Evolutionary conservation across 371 early-diverging fungal genomes (phyloP).

Genomic region (Mucor circinelloides): DNA sequence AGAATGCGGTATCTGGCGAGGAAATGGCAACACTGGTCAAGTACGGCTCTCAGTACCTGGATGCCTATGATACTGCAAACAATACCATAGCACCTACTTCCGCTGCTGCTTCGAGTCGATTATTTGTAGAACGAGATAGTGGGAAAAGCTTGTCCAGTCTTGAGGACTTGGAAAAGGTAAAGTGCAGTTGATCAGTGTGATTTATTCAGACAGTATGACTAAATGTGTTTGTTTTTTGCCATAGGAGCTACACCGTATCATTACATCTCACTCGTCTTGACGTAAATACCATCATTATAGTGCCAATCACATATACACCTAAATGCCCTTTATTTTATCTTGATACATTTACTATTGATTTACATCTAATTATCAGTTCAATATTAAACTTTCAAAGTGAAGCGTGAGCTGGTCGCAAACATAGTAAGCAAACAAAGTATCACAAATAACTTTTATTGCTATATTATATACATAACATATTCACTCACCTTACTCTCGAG

Average conservation of each 20-base stretch:
- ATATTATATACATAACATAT: too few relatives aligned
- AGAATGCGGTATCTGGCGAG: conserved; percentile 18
- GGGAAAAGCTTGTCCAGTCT: conserved; percentile 24
- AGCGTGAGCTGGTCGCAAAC: too few relatives aligned
- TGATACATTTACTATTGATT: too few relatives aligned
- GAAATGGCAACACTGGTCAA: conserved; percentile 21
- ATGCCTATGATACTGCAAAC: conserved; percentile 20
- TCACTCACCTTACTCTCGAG: too few relatives aligned
- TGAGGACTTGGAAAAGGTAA: conserved; percentile 33
- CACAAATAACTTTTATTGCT: too few relatives aligned
- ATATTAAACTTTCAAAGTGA: too few relatives aligned
- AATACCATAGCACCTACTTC: neutral
- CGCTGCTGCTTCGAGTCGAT: neutral
- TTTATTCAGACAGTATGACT: too few relatives aligned
- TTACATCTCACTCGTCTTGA: conserved; percentile 18
- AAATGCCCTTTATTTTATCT: too few relatives aligned
- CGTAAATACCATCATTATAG: neutral
- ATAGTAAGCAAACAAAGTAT: too few relatives aligned
- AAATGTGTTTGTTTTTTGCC: neutral
- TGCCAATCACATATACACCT: too few relatives aligned
- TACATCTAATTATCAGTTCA: too few relatives aligned
- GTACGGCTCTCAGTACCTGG: conserved; percentile 25
- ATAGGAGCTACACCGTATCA: conserved; percentile 45
- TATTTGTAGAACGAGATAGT: conserved; percentile 5
- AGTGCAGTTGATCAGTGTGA: neutral